A percentile compares a stretch with the other conserved stretches of the same genome.
phyloP scores from a whole-genome alignment of 2,329 filamentous ascomycete species.

The Sphaerulina musiva region DNA sequence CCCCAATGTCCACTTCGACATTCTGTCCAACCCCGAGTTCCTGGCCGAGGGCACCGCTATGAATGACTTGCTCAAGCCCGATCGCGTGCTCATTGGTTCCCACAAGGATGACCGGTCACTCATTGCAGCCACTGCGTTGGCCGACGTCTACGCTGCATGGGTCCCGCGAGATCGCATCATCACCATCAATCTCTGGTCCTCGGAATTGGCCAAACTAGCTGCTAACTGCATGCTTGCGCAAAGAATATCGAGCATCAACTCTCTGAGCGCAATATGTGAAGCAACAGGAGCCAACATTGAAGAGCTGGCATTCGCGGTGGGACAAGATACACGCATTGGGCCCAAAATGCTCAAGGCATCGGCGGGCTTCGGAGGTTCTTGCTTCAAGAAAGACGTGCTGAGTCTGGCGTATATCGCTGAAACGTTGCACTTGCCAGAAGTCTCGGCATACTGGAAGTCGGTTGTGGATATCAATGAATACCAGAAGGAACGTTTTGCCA shows the following conservation, averaged over 20 bases:
- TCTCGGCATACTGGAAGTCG: conserved; percentile 67
- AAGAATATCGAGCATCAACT: conserved; percentile 74
- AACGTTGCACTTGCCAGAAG: conserved; percentile 61
- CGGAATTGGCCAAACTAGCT: conserved; percentile 70
- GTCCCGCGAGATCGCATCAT: conserved; percentile 61
- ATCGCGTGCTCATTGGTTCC: conserved; percentile 70
- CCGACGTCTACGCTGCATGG: conserved; percentile 64
- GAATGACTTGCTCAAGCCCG: conserved; percentile 61
- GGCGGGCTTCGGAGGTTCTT: conserved; percentile 72
- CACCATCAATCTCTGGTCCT: conserved; percentile 68
- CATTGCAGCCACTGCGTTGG: conserved; percentile 57
- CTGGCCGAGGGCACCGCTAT: conserved; percentile 72
- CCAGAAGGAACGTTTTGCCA: conserved; percentile 62
- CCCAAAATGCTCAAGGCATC: conserved; percentile 66
- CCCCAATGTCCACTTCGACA: conserved; percentile 62
- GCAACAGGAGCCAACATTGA: conserved; percentile 68
- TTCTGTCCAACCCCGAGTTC: conserved; percentile 77
- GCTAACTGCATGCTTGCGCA: conserved; percentile 77
- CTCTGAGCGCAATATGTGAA: conserved; percentile 73
- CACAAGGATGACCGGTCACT: conserved; percentile 54
- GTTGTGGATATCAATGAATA: conserved; percentile 73
- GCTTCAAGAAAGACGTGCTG: conserved; percentile 75
- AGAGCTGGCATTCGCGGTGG: conserved; percentile 61
- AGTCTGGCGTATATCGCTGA: conserved; percentile 68
- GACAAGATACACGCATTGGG: conserved; percentile 63